These are phyloP conservation scores for Aegilops bicornis DNA, from an alignment of 176 grass and related monocot genomes.

Conservation along the genomic window DNA sequence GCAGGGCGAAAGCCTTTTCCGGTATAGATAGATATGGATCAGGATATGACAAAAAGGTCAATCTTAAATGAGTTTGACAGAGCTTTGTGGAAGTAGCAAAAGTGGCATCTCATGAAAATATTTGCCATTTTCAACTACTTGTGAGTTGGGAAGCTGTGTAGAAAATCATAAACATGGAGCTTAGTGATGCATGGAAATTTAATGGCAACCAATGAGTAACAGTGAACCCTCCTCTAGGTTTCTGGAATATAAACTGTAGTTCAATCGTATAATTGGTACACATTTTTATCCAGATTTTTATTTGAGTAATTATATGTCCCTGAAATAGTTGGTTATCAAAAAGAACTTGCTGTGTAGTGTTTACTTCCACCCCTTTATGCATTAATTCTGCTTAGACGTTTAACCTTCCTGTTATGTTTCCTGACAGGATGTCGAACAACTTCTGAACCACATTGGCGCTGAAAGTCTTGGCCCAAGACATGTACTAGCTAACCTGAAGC, in stretches of 20 bases:
- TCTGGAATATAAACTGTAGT: background rate
- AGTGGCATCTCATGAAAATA: background rate
- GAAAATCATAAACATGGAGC: background rate
- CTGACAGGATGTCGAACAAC: slow-evolving; percentile 80
- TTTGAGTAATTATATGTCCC: background rate
- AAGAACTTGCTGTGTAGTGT: background rate
- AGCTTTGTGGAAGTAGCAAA: background rate
- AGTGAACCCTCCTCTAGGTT: background rate
- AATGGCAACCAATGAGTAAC: background rate
- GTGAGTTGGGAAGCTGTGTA: background rate
- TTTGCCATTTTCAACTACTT: background rate
- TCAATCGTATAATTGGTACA: background rate
- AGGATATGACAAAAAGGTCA: background rate
- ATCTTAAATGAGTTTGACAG: background rate
- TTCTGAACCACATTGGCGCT: slow-evolving; percentile 78
- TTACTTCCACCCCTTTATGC: background rate
- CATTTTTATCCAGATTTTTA: background rate
- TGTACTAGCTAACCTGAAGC: slow-evolving; percentile 90
- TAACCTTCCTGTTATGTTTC: background rate
- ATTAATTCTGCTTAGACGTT: background rate
- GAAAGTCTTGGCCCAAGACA: slow-evolving; percentile 89
- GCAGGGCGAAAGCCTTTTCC: too few species aligned
- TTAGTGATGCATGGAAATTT: background rate
- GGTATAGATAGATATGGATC: background rate
- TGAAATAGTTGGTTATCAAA: background rate